These are phyloP conservation scores for Rhamnella rubrinervis DNA, from an alignment of 331 rosid genomes.

Conservation along the genomic window DNA sequence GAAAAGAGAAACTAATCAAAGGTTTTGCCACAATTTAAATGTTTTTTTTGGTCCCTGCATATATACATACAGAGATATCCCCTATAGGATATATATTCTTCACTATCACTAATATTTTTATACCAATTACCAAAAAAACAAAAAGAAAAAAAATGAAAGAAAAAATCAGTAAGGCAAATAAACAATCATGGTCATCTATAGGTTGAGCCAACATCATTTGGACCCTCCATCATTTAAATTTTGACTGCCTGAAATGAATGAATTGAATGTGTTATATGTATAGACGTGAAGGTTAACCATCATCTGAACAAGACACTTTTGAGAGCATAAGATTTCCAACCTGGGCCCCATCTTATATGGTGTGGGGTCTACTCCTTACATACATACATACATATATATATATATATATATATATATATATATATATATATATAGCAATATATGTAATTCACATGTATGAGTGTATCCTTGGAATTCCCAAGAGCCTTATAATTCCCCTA, in stretches of 20 bases:
- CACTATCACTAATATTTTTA: constrained; percentile 9
- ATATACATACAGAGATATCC: neutral
- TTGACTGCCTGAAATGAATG: constrained; percentile 50
- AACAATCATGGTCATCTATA: constrained; percentile 49
- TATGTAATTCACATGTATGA: constrained; percentile 1
- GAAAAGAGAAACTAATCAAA: constrained; percentile 24
- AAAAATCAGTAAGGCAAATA: constrained; percentile 33
- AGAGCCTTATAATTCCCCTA: constrained; percentile 1
- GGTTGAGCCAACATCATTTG: constrained; percentile 49
- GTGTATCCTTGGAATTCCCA: constrained; percentile 10
- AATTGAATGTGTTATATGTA: constrained; percentile 4
- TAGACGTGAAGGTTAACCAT: constrained; percentile 70
- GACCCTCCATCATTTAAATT: constrained; percentile 54
- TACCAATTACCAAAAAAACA: neutral
- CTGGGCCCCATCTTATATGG: constrained; percentile 36
- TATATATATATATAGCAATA: neutral
- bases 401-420: neutral
- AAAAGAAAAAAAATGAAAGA: neutral
- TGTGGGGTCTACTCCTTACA: too few species aligned
- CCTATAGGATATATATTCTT: constrained; percentile 18
- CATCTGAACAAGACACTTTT: constrained; percentile 47
- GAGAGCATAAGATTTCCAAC: constrained; percentile 41
- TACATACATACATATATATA: too few species aligned
- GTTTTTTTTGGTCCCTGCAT: constrained; percentile 10
- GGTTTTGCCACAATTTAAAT: constrained; percentile 32